These are phyloP conservation scores for Emmonsia crescens DNA, from an alignment of 2,329 filamentous ascomycete genomes.

Conservation along the genomic window DNA sequence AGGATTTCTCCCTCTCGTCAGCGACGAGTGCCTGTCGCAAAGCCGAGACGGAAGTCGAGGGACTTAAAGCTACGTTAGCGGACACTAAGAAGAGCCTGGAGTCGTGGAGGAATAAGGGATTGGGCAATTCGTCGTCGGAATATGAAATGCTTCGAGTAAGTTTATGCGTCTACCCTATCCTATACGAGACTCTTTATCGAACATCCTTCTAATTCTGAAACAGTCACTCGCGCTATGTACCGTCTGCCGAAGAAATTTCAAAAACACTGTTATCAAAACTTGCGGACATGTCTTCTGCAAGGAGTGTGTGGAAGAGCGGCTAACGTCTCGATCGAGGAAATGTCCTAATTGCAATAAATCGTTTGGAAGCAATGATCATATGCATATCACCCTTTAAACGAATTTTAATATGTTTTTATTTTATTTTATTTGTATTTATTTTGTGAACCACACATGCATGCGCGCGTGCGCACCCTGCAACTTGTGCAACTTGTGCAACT, in stretches of 20 bases:
- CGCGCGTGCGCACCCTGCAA: background rate
- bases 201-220: slow-evolving; percentile 7
- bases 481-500: too few species aligned
- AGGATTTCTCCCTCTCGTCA: slow-evolving; percentile 57
- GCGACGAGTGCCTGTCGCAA: slow-evolving; percentile 53
- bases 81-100: slow-evolving; percentile 75
- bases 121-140: slow-evolving; percentile 70
- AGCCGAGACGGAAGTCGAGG: slow-evolving; percentile 63
- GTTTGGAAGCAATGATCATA: slow-evolving; percentile 84
- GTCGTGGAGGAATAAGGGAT: slow-evolving; percentile 70
- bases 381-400: slow-evolving; percentile 45
- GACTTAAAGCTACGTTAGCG: slow-evolving; percentile 64
- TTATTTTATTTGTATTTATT: slow-evolving; percentile 4
- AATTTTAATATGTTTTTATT: background rate
- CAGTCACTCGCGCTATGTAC: slow-evolving; percentile 74
- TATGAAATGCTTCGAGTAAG: slow-evolving; percentile 79
- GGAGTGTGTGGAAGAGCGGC: slow-evolving; percentile 77
- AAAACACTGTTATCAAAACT: slow-evolving; percentile 84
- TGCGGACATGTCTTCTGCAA: slow-evolving; percentile 94
- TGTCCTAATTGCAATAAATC: slow-evolving; percentile 88
- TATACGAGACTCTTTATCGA: slow-evolving; percentile 11
- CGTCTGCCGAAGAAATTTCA: slow-evolving; percentile 86
- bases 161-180: slow-evolving; percentile 17
- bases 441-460: background rate
- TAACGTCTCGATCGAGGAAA: slow-evolving; percentile 83